Evolutionary conservation across 2,329 filamentous ascomycete species (phyloP), one percentile per base, ranked within the genome.

Genomic region (Emydomyces testavorans): DNA sequence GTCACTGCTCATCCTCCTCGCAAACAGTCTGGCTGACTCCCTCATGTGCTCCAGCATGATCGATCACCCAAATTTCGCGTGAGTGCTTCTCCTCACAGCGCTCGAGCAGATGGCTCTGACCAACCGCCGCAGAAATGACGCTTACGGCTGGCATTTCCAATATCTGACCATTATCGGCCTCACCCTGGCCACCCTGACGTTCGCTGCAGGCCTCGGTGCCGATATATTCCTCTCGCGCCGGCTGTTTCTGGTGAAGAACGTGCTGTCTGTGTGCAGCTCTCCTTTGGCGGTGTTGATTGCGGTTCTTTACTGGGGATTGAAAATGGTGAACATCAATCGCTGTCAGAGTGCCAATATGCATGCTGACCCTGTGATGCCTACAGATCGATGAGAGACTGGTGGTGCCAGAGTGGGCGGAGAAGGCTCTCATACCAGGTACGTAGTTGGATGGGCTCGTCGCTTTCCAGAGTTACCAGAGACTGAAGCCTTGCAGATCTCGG

Each of bases 81-180:
- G 57, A 58, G 64, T 53, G n/a, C 2, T 26, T 20, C 8, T 8
- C n/a, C 7, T 1, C 10, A n/a, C 7, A 24, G 16, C 3, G 11
- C 24, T 31, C 11, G 8, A n/a, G 2, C 32, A 4, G 8, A 10
- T 24, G 11, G 1, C 15, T 13, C 18, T 36, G 37, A 41, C 38
- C 10, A 28, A 13, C 15, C 2, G 18, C 16, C 10, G 18, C 26
- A 53, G 52, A 29, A 52, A 48, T n/a, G 67, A 76, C 11, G 74
- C 75, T 29, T 80, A 78, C 61, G 78, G 78, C 55, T 80, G 78
- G 77, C 78, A 82, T 58, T 72, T 81, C 52, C 78, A 80, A 64
- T 80, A 78, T 58, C 67, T 81, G 18, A 81, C 78, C 51, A 78
- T 80, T 55, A 73, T 82, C 56, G 78, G 78, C 36, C 69, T 80